A percentile compares a stretch with the other conserved stretches of the same genome.
Evolutionary conservation across 192 early-diverging fungal species (phyloP).

Genomic region (Obelidium mucronatum): DNA sequence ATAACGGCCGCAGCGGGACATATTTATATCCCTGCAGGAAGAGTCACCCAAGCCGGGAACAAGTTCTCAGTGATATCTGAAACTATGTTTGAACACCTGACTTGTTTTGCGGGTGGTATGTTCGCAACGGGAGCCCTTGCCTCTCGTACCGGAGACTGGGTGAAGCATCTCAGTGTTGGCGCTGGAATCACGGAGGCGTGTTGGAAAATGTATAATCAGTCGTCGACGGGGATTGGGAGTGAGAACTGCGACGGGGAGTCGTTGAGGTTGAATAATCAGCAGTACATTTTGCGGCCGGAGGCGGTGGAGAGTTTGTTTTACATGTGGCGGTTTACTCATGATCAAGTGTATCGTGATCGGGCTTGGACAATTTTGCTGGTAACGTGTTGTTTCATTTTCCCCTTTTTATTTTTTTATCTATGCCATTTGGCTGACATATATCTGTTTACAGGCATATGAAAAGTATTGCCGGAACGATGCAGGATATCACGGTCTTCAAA

Average conservation of each 20-base stretch:
- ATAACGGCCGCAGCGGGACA: neutral
- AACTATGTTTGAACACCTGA: conserved; percentile 28
- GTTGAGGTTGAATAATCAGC: conserved; percentile 7
- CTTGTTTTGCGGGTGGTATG: conserved; percentile 77
- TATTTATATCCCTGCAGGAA: neutral
- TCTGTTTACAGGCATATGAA: neutral
- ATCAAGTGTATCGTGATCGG: conserved; percentile 57
- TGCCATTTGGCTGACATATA: neutral
- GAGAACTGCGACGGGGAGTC: conserved; percentile 65
- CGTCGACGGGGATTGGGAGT: conserved; percentile 76
- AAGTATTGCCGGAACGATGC: conserved; percentile 19
- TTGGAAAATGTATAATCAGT: conserved; percentile 70
- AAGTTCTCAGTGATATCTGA: too few relatives aligned
- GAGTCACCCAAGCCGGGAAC: neutral
- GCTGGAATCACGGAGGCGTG: conserved; percentile 46
- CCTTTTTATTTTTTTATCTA: conserved; percentile 13
- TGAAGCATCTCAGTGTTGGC: conserved; percentile 38
- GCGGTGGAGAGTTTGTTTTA: conserved; percentile 45
- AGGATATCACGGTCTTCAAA: conserved; percentile 15
- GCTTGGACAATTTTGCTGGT: conserved; percentile 48
- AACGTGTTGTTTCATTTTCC: neutral
- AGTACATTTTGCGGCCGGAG: conserved; percentile 44
- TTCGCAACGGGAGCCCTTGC: conserved; percentile 65
- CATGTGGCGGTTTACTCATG: conserved; percentile 60
- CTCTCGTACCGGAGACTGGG: conserved; percentile 43